These are phyloP conservation scores for Fusarium humuli DNA, from an alignment of 2,329 filamentous ascomycete species.

Conservation along the genomic window DNA sequence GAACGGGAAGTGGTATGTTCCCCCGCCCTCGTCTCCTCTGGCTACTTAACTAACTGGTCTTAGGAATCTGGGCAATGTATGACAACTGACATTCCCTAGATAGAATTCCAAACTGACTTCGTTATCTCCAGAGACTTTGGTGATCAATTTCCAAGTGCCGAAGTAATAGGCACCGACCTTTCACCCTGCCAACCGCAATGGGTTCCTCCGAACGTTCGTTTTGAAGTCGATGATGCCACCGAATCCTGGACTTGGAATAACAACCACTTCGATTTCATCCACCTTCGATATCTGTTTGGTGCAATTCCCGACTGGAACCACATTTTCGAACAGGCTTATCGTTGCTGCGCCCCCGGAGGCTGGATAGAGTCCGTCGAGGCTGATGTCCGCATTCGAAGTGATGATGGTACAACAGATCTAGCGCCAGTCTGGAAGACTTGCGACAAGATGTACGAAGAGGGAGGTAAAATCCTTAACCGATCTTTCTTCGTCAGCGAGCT, in stretches of 20 bases:
- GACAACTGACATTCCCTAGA: rapidly evolving
- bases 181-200: slow-evolving; percentile 37
- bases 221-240: slow-evolving; percentile 38
- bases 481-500: slow-evolving; percentile 30
- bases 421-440: not conserved
- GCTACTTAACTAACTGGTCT: rapidly evolving
- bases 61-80: slow-evolving; percentile 31
- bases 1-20: slow-evolving; percentile 22
- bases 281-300: slow-evolving; percentile 39
- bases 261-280: slow-evolving; percentile 32
- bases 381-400: slow-evolving; percentile 23
- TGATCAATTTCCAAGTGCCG: slow-evolving; percentile 26
- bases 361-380: slow-evolving; percentile 38
- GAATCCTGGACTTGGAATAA: slow-evolving; percentile 30
- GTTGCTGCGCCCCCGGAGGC: slow-evolving; percentile 36
- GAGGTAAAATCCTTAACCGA: slow-evolving; percentile 15
- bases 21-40: rapidly evolving
- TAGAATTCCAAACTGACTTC: rapidly evolving
- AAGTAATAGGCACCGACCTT: slow-evolving; percentile 37
- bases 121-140: slow-evolving; percentile 29
- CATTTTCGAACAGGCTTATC: slow-evolving; percentile 34
- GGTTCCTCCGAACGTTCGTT: slow-evolving; percentile 40
- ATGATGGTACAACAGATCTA: slow-evolving; percentile 28
- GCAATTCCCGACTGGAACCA: slow-evolving; percentile 34
- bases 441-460: slow-evolving; percentile 28